A percentile compares a stretch with the other conserved stretches of the same genome.
Conservation (phyloP, 192 early-diverging fungal genomes). For the Paraglomus brasilianum region DNA sequence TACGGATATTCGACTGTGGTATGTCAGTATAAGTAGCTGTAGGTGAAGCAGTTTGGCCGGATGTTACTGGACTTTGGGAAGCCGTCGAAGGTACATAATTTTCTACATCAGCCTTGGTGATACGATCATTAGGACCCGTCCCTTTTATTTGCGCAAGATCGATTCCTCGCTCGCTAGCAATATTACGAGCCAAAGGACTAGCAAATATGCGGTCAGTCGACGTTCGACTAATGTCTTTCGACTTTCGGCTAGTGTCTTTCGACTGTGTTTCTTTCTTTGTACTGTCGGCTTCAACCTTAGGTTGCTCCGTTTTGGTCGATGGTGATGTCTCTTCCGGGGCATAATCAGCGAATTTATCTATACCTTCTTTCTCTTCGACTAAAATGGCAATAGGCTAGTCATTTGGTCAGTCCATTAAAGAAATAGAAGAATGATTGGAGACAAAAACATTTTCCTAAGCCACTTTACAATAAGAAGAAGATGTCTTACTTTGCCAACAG, state of each 20-base stretch:
- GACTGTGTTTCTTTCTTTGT: conserved; percentile 21
- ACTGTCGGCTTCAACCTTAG: conserved; percentile 17
- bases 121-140: conserved; percentile 86
- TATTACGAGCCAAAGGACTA: conserved; percentile 79
- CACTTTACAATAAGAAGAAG: too few relatives aligned
- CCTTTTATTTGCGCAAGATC: conserved; percentile 75
- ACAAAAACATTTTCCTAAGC: conserved; percentile 8
- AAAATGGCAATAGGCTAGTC: conserved; percentile 84
- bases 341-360: conserved; percentile 86
- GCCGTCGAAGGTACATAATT: conserved; percentile 50
- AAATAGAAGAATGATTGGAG: conserved; percentile 21
- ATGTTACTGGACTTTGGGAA: conserved; percentile 41
- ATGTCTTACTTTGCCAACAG: conserved; percentile 69
- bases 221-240: conserved; percentile 35
- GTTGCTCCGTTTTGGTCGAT: conserved; percentile 41
- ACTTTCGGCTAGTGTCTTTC: conserved; percentile 23
- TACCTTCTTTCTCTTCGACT: conserved; percentile 85
- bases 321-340: conserved; percentile 52
- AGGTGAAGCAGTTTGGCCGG: conserved; percentile 42
- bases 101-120: conserved; percentile 90
- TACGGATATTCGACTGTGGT: conserved; percentile 75
- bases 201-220: conserved; percentile 70
- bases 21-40: conserved; percentile 68
- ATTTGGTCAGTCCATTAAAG: conserved; percentile 24
- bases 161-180: conserved; percentile 84